Evolutionary conservation across 2,329 filamentous ascomycete genomes (phyloP), one percentile per base, ranked within the genome.

Genomic region (Neospermospora avenae): DNA sequence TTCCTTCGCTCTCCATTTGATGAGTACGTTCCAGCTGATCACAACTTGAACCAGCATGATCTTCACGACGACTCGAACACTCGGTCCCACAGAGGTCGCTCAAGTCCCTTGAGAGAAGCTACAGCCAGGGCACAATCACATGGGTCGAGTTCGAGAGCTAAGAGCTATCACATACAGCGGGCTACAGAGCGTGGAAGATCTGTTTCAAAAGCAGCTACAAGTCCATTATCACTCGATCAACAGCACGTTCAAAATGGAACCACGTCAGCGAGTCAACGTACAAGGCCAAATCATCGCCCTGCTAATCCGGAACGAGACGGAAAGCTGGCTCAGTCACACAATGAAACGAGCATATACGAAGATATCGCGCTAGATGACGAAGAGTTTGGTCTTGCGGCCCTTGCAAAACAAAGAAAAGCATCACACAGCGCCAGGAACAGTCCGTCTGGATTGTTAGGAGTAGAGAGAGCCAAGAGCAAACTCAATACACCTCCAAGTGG

Each of bases 151-250:
- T 24, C 55, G 14, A 61, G 62, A 42, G 49, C 58, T 16, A 69
- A 67, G 49, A 68, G 66, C 28, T 67, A 68, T 45, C 66, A 70
- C 51, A 66, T 68, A 25, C 56, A 65, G n/a, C 60, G 65, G 59
- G 56, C 64, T 48, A 65, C 62, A 18, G 65, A 71, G 14, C 60
- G 67, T 39, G 69, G 65, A 22, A 62, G 37, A 7, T 71, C 69
- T 2, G 63, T 68, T 14, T 70, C 68, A 3, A 70, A 65, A 14
- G 64, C 66, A 60, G 68, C 67, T 54, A 69, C 65, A 35, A 72
- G 64, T 48, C 69, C 69, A 52, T 46, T 68, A 14, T 62, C 60
- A 41, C 54, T 59, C 5, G 66, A 67, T 31, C 64, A 62, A 24
- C 62, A 62, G n/a, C 45, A 60, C 22, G 13, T 42, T 5, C 48